Percentiles rank a stretch among this genome's conserved stretches.
Conservation (phyloP, 257 asterid genomes). For the Eucommia ulmoides region DNA sequence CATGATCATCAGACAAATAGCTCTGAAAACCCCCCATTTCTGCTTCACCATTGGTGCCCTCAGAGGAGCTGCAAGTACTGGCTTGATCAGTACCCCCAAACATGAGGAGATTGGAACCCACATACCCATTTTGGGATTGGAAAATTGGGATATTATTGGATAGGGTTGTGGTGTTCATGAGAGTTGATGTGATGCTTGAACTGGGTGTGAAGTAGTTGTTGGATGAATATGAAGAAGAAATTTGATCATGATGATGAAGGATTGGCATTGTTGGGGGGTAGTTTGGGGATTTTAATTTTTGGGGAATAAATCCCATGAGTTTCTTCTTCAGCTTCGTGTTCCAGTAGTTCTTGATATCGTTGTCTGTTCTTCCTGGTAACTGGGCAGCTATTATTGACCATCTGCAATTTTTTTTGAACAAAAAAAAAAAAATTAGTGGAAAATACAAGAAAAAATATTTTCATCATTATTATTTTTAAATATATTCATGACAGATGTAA, state of each 20-base stretch:
- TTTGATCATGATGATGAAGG: conserved; percentile 10
- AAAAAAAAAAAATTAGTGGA: too few species aligned
- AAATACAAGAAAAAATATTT: too few species aligned
- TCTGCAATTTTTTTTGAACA: too few species aligned
- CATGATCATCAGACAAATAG: not conserved
- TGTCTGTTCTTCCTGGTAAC: conserved; percentile 78
- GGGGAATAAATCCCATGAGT: conserved; percentile 15
- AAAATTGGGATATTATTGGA: conserved; percentile 5
- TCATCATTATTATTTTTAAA: too few species aligned
- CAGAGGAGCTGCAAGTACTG: conserved; percentile 4
- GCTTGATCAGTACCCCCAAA: not conserved
- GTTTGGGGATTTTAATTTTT: conserved; percentile 14
- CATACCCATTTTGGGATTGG: conserved; percentile 8
- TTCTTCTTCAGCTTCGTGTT: conserved; percentile 88
- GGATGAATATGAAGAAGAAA: conserved; percentile 8
- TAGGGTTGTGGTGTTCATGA: conserved; percentile 6
- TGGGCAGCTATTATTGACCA: conserved; percentile 80
- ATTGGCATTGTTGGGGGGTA: conserved; percentile 1
- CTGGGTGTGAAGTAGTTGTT: conserved; percentile 8
- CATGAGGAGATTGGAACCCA: conserved; percentile 6
- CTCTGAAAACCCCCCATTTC: not conserved
- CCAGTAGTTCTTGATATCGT: conserved; percentile 86
- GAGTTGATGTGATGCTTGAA: conserved; percentile 6
- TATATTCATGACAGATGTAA: not conserved
- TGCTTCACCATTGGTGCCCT: not conserved